phyloP scores from a whole-genome alignment of 495 filamentous ascomycete species.

The Daldinia caldariorum region DNA sequence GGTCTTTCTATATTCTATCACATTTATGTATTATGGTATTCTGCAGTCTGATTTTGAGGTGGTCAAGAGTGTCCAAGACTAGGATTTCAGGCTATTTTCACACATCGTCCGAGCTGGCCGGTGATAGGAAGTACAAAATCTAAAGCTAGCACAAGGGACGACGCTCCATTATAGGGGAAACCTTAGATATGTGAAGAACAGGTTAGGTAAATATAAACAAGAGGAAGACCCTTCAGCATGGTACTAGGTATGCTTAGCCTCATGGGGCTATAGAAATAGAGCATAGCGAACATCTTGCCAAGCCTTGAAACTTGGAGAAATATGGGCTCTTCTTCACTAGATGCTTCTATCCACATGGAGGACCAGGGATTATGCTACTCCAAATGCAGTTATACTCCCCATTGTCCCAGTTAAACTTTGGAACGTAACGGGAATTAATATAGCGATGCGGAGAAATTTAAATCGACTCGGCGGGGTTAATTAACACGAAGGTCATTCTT shows the following conservation, averaged over 20 bases:
- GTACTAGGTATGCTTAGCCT: background rate
- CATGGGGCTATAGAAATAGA: background rate
- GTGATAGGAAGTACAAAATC: background rate
- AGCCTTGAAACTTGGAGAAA: conserved; percentile 28
- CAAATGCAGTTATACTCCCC: conserved; percentile 14
- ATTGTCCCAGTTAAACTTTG: conserved; percentile 22
- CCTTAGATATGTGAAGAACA: background rate
- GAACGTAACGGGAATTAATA: conserved; percentile 33
- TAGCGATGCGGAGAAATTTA: conserved; percentile 40
- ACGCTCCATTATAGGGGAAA: background rate
- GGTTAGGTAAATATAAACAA: background rate
- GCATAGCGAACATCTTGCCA: conserved; percentile 16
- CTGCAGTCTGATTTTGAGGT: background rate
- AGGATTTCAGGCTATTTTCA: background rate
- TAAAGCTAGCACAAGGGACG: background rate
- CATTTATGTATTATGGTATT: background rate
- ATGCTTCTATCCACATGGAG: background rate
- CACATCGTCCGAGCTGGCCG: background rate
- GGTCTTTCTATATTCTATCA: background rate
- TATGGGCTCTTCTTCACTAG: conserved; percentile 1
- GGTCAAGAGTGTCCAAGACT: background rate
- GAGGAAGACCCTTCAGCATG: background rate
- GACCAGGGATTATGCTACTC: conserved; percentile 6
- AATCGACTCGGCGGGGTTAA: conserved; percentile 21
- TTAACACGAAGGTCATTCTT: conserved; percentile 33